Conservation (phyloP, 2,329 filamentous ascomycete genomes). For the Aschersonia sp. region DNA sequence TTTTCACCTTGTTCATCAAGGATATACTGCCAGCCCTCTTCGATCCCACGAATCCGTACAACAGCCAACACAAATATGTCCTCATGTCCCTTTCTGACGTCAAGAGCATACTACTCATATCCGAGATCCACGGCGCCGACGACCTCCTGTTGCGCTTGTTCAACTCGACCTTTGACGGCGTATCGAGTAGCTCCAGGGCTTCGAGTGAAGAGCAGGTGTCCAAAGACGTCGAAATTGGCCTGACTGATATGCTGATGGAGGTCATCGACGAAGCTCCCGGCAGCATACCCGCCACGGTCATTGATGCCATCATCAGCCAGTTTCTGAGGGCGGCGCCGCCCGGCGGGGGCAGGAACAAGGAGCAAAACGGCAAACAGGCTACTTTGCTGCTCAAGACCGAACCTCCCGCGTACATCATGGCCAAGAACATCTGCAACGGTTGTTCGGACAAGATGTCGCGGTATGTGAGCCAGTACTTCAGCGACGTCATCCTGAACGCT, state of each 20-base stretch:
- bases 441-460: slow-evolving; percentile 90
- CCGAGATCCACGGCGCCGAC: slow-evolving; percentile 73
- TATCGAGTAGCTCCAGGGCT: slow-evolving; percentile 63
- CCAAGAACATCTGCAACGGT: slow-evolving; percentile 80
- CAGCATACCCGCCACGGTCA: slow-evolving; percentile 59
- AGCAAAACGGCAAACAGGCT: slow-evolving; percentile 61
- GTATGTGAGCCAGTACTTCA: slow-evolving; percentile 92
- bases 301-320: slow-evolving; percentile 89
- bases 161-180: slow-evolving; percentile 79
- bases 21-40: slow-evolving; percentile 73
- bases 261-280: slow-evolving; percentile 74
- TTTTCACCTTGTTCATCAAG: slow-evolving; percentile 79
- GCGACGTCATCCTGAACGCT: slow-evolving; percentile 86
- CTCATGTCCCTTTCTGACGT: slow-evolving; percentile 79
- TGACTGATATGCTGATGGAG: slow-evolving; percentile 72
- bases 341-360: slow-evolving; percentile 44
- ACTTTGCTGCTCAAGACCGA: slow-evolving; percentile 78
- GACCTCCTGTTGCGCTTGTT: slow-evolving; percentile 70
- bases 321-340: slow-evolving; percentile 78
- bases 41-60: slow-evolving; percentile 79
- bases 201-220: slow-evolving; percentile 68
- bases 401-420: slow-evolving; percentile 90
- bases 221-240: slow-evolving; percentile 86
- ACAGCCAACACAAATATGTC: slow-evolving; percentile 84
- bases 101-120: slow-evolving; percentile 85